phyloP scores from a whole-genome alignment of 73 alveolate species.

The Tetrahymena thermophila region DNA sequence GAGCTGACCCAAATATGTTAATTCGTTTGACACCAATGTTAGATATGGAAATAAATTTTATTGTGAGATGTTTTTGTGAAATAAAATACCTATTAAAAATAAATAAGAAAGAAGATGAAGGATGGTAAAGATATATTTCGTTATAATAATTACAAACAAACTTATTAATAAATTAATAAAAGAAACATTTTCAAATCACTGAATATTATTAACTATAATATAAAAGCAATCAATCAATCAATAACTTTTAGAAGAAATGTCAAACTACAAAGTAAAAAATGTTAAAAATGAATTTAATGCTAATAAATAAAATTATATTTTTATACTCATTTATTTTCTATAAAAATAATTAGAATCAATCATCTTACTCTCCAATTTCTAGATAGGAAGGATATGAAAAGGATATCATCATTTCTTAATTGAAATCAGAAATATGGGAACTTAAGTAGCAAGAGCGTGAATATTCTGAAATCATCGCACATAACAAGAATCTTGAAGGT shows the following conservation, averaged over 20 bases:
- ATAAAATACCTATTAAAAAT: not conserved
- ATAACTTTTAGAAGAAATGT: not conserved
- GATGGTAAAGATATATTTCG: not conserved
- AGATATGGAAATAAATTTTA: not conserved
- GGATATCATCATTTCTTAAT: not conserved
- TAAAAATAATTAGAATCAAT: not conserved
- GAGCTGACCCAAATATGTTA: not conserved
- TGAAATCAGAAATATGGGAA: not conserved
- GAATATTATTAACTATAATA: not conserved
- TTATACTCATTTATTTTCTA: not conserved
- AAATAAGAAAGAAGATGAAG: not conserved
- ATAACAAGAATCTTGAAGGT: not conserved
- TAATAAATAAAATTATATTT: not conserved
- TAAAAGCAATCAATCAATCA: not conserved
- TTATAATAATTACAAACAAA: not conserved
- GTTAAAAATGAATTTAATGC: not conserved
- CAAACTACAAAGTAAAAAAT: not conserved
- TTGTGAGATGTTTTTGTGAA: not conserved
- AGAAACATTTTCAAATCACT: not conserved
- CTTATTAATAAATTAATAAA: not conserved
- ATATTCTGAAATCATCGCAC: not conserved
- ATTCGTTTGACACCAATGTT: not conserved
- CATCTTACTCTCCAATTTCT: not conserved
- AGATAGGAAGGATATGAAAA: not conserved
- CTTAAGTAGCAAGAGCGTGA: not conserved